phyloP scores from a whole-genome alignment of 306 rosid genomes.

The Cicer cuneatum region DNA sequence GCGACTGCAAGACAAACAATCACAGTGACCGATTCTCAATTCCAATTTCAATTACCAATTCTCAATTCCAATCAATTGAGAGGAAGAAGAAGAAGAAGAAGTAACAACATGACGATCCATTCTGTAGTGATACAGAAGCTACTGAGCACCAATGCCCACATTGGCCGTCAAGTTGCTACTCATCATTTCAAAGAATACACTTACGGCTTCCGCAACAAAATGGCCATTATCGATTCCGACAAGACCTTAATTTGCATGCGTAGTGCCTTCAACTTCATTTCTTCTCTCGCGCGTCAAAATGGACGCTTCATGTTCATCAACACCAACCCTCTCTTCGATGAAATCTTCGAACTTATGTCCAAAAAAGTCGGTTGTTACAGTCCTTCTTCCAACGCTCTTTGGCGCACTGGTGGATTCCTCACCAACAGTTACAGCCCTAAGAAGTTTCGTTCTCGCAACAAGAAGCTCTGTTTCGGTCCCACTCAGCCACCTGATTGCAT shows the following conservation, averaged over 20 bases:
- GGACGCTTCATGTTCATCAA: conserved; percentile 89
- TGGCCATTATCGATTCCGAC: conserved; percentile 78
- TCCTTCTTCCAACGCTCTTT: conserved; percentile 57
- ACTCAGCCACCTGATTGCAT: conserved; percentile 81
- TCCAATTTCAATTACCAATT: not conserved
- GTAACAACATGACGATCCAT: conserved; percentile 63
- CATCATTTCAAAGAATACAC: conserved; percentile 78
- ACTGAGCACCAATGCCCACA: conserved; percentile 74
- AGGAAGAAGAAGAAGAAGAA: too few relatives aligned
- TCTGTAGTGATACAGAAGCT: conserved; percentile 77
- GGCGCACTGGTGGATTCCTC: conserved; percentile 84
- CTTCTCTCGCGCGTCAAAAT: conserved; percentile 62
- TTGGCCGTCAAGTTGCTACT: conserved; percentile 64
- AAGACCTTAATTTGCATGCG: conserved; percentile 80
- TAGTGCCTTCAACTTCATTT: conserved; percentile 72
- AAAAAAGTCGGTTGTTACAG: conserved; percentile 62
- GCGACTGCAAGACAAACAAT: not conserved
- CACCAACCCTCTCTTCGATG: conserved; percentile 80
- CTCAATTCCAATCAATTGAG: too few relatives aligned
- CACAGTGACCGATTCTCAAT: not conserved
- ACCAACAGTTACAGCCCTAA: conserved; percentile 80
- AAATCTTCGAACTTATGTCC: conserved; percentile 73
- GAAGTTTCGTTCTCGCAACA: conserved; percentile 79
- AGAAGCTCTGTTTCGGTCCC: conserved; percentile 74
- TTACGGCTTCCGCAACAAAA: conserved; percentile 70